phyloP scores from a whole-genome alignment of 352 stramenopile genomes.

The Phytopythium litorale region DNA sequence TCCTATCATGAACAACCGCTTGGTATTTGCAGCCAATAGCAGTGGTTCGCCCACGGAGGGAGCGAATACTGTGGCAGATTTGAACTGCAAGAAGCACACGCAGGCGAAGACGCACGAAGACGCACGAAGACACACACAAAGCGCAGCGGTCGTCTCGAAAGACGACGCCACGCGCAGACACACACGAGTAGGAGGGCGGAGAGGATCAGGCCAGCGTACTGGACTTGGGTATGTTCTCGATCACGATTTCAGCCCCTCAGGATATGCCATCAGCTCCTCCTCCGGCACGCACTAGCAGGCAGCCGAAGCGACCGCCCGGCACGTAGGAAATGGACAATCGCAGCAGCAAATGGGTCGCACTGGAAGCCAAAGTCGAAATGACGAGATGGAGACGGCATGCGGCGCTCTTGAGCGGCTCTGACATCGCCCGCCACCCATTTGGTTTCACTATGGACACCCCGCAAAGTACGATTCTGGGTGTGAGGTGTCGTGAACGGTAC shows the following conservation, averaged over 20 bases:
- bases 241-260: constrained; percentile 84
- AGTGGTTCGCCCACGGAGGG: constrained; percentile 69
- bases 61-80: constrained; percentile 86
- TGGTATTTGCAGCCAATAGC: constrained; percentile 84
- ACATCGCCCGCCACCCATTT: not conserved
- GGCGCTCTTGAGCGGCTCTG: not conserved
- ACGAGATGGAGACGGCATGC: not conserved
- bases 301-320: not conserved
- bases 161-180: not conserved
- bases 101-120: not conserved
- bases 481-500: not conserved
- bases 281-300: not conserved
- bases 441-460: not conserved
- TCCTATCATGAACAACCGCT: constrained; percentile 90
- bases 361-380: constrained; percentile 1
- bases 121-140: not conserved
- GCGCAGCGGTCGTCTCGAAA: not conserved
- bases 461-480: constrained; percentile 1
- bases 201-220: constrained; percentile 85
- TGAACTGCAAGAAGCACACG: constrained; percentile 45
- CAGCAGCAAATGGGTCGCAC: not conserved
- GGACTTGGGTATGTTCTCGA: constrained; percentile 79
- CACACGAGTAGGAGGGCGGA: constrained; percentile 1
- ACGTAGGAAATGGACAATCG: not conserved
- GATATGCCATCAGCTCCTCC: constrained; percentile 80